Conservation (phyloP, 1,284 basidiomycete genomes). For the Xanthoconium separans region DNA sequence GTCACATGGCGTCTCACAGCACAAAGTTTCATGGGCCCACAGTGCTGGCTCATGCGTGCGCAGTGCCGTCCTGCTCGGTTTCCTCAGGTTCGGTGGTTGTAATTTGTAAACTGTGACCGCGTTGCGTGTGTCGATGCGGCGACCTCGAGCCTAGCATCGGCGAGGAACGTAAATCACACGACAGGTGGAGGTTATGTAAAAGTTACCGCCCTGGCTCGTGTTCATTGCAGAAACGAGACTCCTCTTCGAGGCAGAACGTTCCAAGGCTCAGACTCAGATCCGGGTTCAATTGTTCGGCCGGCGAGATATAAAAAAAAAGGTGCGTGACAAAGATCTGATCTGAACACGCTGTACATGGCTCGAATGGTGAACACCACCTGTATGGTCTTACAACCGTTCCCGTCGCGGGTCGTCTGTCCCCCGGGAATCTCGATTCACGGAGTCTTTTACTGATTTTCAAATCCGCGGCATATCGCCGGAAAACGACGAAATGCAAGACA, state of each 20-base stretch:
- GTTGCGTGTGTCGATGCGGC: constrained; percentile 26
- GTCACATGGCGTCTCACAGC: background rate
- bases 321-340: constrained; percentile 21
- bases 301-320: constrained; percentile 10
- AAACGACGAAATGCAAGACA: background rate
- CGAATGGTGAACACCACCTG: constrained; percentile 1
- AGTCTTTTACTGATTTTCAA: background rate
- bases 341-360: constrained; percentile 6
- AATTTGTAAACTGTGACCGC: background rate
- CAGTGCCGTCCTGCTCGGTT: background rate
- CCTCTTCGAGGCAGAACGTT: background rate
- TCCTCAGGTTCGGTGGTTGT: background rate
- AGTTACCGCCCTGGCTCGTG: background rate
- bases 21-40: constrained; percentile 1
- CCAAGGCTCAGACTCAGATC: constrained; percentile 11
- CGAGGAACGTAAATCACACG: background rate
- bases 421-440: constrained; percentile 7
- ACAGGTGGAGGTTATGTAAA: too few relatives aligned
- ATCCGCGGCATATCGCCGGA: constrained; percentile 8
- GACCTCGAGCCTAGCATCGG: constrained; percentile 13
- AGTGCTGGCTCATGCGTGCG: background rate
- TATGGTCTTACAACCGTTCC: constrained; percentile 18
- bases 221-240: constrained; percentile 16
- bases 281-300: constrained; percentile 4
- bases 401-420: constrained; percentile 16